Percentiles rank a stretch among this genome's conserved stretches.
These are phyloP conservation scores for Zizania palustris DNA, from an alignment of 202 grass and related monocot genomes.

Conservation along the genomic window DNA sequence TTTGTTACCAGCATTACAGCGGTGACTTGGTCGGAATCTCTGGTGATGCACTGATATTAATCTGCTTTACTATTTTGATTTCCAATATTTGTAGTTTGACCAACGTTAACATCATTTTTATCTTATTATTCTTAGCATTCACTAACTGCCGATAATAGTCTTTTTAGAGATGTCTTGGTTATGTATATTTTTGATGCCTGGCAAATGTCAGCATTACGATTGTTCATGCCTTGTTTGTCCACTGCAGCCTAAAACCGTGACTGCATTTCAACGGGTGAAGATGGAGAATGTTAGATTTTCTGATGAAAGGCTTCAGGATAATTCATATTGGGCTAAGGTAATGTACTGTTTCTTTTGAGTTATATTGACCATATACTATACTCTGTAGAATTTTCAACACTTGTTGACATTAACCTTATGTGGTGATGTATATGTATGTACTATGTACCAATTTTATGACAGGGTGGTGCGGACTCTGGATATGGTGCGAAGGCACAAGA, in stretches of 20 bases:
- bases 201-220: neutral
- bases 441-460: neutral
- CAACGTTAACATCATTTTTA: neutral
- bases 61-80: neutral
- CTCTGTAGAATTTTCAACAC: neutral
- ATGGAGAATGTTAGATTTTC: constrained; percentile 69
- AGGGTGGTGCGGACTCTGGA: constrained; percentile 80
- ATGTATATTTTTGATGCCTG: neutral
- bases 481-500: constrained; percentile 94
- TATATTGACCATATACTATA: neutral
- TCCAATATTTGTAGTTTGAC: neutral
- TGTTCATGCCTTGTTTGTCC: constrained; percentile 30
- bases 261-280: constrained; percentile 84
- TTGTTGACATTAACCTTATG: neutral
- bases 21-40: neutral
- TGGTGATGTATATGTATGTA: neutral
- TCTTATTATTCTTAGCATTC: constrained; percentile 17
- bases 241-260: constrained; percentile 66
- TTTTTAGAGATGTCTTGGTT: neutral
- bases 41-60: neutral
- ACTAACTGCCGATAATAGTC: neutral
- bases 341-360: constrained; percentile 18
- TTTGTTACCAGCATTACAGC: neutral
- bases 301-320: constrained; percentile 76
- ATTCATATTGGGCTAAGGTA: constrained; percentile 99